Evolutionary conservation across 2,329 filamentous ascomycete genomes (phyloP), one percentile per base, ranked within the genome.

Genomic region (Sporothrix protearum): DNA sequence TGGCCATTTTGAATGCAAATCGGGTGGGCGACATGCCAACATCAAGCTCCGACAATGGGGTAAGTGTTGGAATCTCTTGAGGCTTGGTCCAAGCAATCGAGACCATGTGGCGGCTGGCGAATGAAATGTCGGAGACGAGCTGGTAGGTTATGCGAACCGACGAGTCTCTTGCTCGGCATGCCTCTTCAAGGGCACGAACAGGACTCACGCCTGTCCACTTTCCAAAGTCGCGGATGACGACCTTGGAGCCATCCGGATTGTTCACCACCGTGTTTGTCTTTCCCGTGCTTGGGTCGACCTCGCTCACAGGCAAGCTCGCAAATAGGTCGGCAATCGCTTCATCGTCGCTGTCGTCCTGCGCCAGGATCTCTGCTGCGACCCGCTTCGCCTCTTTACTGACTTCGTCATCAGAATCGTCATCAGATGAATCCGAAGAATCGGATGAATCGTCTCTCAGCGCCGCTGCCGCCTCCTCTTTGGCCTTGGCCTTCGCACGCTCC

Each of bases 131-230:
- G 0, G 93, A 96, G 33, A 96, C 82, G 55, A 91, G 81, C 71
- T 85, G 88, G 78, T 91, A 96, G 2, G 81, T 82, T 30, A 97
- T 81, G 75, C 86, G 91, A 39, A 86, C 91, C 3, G 85, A 85
- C 1, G 90, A 83, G 78, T 97, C 93, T 80, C 93, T 91, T 74
- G 93, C 88, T 76, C 91, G 90, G 79, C 94, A 96, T n/a, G 92
- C 88, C 79, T 97, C 94, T 79, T 97, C 94, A 14, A 98, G 82
- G 36, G 92, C 85, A 75, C 91, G 87, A 73, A 89, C 87, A 19
- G 95, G 94, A 76, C 84, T 92, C 39, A 97, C 81, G 8, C 95
- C 94, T 16, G 87, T 87, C 83, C 89, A 90, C 79, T 93, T 93
- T 1, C 93, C 94, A 84, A 98, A 97, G 76, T 97, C 91, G 57